Conservation (phyloP, 2,329 filamentous ascomycete genomes). For the Phyllosticta capitalensis region DNA sequence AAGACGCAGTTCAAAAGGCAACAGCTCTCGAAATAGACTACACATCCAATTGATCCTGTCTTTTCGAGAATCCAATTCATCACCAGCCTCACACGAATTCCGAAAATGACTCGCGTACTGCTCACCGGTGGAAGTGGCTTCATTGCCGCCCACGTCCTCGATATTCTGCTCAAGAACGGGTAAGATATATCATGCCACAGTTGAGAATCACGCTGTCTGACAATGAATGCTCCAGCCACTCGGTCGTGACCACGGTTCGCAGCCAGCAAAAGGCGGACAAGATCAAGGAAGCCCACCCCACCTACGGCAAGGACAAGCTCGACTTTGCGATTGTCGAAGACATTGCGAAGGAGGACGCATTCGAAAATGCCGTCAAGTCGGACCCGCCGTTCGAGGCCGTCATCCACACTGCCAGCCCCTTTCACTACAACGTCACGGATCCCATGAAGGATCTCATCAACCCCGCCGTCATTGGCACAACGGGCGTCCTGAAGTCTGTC, state of each 20-base stretch:
- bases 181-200: conserved; percentile 15
- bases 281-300: conserved; percentile 46
- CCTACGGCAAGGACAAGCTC: conserved; percentile 45
- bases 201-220: not conserved
- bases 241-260: conserved; percentile 54
- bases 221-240: conserved; percentile 38
- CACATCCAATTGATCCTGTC: not conserved
- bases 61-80: not conserved
- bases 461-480: conserved; percentile 54
- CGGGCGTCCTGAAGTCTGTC: conserved; percentile 52
- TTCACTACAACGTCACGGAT: conserved; percentile 63
- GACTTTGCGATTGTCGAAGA: conserved; percentile 62
- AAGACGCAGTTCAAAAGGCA: conserved; percentile 5
- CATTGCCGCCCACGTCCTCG: conserved; percentile 56
- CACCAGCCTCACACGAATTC: not conserved
- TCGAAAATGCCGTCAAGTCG: conserved; percentile 51
- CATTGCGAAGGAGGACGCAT: conserved; percentile 59
- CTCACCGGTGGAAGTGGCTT: conserved; percentile 51
- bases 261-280: conserved; percentile 52
- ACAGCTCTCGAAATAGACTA: not conserved
- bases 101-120: conserved; percentile 28
- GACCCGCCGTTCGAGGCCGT: conserved; percentile 62
- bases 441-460: conserved; percentile 56
- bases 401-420: conserved; percentile 44
- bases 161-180: conserved; percentile 46